A percentile compares a stretch with the other conserved stretches of the same genome.
These are phyloP conservation scores for Cryptococcus wingfieldii DNA, from an alignment of 1,284 basidiomycete genomes.

Conservation along the genomic window DNA sequence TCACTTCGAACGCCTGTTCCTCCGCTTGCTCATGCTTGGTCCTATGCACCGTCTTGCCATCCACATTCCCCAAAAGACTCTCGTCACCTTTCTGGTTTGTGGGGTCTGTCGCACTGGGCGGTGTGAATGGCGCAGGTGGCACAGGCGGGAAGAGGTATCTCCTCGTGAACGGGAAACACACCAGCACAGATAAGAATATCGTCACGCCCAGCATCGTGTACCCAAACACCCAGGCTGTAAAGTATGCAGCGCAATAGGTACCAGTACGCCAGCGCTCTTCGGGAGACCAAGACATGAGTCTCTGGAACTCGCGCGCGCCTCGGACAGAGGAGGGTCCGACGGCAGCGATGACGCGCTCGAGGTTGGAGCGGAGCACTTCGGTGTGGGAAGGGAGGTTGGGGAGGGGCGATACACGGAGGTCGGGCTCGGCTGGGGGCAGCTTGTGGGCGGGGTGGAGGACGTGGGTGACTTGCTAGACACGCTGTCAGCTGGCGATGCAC, in stretches of 20 bases:
- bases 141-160: slow-evolving; percentile 55
- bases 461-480: slow-evolving; percentile 48
- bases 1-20: slow-evolving; percentile 50
- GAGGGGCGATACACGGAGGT: slow-evolving; percentile 46
- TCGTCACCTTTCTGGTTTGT: slow-evolving; percentile 49
- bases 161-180: slow-evolving; percentile 52
- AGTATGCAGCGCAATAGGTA: slow-evolving; percentile 52
- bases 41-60: slow-evolving; percentile 43
- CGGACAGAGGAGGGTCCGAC: slow-evolving; percentile 52
- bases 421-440: slow-evolving; percentile 46
- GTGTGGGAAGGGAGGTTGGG: slow-evolving; percentile 49
- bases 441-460: slow-evolving; percentile 40
- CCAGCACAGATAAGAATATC: slow-evolving; percentile 49
- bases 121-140: slow-evolving; percentile 42
- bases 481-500: background rate
- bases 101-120: slow-evolving; percentile 49
- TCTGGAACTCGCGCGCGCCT: slow-evolving; percentile 52
- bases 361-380: slow-evolving; percentile 50
- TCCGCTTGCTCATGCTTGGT: slow-evolving; percentile 50
- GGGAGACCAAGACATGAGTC: slow-evolving; percentile 55
- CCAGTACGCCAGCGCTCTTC: slow-evolving; percentile 52
- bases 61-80: slow-evolving; percentile 45
- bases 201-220: slow-evolving; percentile 49
- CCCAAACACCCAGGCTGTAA: slow-evolving; percentile 51
- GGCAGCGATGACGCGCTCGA: slow-evolving; percentile 55